phyloP scores from a whole-genome alignment of 2,329 filamentous ascomycete genomes.

The Diaporthe helianthi region DNA sequence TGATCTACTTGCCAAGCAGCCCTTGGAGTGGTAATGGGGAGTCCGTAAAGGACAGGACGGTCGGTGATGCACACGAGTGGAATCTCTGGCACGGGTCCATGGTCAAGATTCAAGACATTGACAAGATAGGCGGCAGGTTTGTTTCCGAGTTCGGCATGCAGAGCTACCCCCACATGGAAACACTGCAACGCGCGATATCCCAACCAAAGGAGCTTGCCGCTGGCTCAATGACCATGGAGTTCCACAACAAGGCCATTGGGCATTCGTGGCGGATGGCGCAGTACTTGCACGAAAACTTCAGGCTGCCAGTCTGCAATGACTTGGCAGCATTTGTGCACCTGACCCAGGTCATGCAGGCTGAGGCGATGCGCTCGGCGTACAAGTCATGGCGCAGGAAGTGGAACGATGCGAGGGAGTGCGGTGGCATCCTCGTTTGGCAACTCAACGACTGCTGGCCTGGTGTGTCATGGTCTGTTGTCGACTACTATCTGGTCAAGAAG shows the following conservation, averaged over 20 bases:
- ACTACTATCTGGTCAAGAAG: conserved; percentile 81
- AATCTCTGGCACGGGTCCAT: conserved; percentile 97
- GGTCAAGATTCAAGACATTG: conserved; percentile 90
- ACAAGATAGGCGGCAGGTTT: conserved; percentile 86
- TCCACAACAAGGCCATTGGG: conserved; percentile 94
- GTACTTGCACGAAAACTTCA: conserved; percentile 90
- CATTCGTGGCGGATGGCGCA: conserved; percentile 86
- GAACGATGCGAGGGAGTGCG: conserved; percentile 77
- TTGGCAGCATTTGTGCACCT: conserved; percentile 74
- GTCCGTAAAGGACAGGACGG: conserved; percentile 75
- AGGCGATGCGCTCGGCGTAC: conserved; percentile 70
- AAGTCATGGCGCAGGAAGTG: conserved; percentile 78
- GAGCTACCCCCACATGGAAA: conserved; percentile 84
- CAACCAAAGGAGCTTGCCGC: conserved; percentile 71
- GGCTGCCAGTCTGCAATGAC: conserved; percentile 62
- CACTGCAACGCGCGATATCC: conserved; percentile 80
- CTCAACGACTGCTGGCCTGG: conserved; percentile 89
- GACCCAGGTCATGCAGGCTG: conserved; percentile 74
- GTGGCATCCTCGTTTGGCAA: conserved; percentile 83
- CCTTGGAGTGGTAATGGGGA: conserved; percentile 78
- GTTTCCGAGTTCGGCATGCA: conserved; percentile 97
- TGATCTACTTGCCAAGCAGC: conserved; percentile 83
- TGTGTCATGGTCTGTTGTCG: conserved; percentile 79
- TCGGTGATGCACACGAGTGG: conserved; percentile 95
- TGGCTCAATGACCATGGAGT: conserved; percentile 86